Evolutionary conservation across 108 stramenopile genomes (phyloP), one percentile per base, ranked within the genome.

Genomic region (Pseudonitzschia pungens): DNA sequence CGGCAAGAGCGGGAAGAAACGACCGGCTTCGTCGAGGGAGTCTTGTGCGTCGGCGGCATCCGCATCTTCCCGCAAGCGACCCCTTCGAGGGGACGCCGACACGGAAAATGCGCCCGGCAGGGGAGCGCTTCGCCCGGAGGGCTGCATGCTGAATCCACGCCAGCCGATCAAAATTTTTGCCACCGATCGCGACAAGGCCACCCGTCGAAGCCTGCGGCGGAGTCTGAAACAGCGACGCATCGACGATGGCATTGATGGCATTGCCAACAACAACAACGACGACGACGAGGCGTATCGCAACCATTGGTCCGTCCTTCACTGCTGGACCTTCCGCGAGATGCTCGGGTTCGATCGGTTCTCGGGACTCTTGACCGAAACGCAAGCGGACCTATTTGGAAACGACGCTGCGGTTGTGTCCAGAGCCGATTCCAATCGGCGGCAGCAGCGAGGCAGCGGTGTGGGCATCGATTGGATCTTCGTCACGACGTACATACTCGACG

Each of bases 401-500:
- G 27, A 56, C 26, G 8, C 27, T 8, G 6, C 22, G 18, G 36
- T 22, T 10, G 26, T 6, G 24, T 18, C 36, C 22, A 6, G 7
- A 15, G 56, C 9, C 68, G 20, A 22, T 32, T 1, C 10, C 18
- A 28, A 14, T 33, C 71, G 28, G 24, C 36, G 68, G 4, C 36
- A 36, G 15, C 53, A 71, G 15, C 8, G 26, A 66, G 40, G 18
- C 9, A 22, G 55, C 57, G 0, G 36, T 21, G 71, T 41, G 14
- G 72, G 55, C 1, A 87, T 86, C 74, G 77, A 87, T 66, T 92
- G 72, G 73, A 56, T 89, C 5, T 53, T 87, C 29, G 36, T 89
- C 44, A 81, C 75, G 64, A 93, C 90, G 55, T 93, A 75, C 71
- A 72, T 86, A 15, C 58, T 90, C 60, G 78, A 90, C 72, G 71